phyloP scores from a whole-genome alignment of 106 monocot genomes.

The Chionographis japonica region DNA sequence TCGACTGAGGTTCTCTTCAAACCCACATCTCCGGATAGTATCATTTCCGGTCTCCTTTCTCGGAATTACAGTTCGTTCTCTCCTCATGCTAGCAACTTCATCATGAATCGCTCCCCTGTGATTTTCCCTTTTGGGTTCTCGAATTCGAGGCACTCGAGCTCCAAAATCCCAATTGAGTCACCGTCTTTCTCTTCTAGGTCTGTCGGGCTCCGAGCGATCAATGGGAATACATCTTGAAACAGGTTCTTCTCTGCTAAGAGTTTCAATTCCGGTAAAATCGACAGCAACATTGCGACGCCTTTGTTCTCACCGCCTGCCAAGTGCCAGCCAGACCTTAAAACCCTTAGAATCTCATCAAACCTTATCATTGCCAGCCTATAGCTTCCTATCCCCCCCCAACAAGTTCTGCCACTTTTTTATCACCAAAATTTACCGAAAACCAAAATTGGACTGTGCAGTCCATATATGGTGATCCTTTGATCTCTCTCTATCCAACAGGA shows the following conservation, averaged over 20 bases:
- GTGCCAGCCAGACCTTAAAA: too few relatives aligned
- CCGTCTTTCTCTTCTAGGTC: conserved; percentile 15
- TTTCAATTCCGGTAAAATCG: conserved; percentile 13
- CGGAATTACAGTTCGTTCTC: not conserved
- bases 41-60: conserved; percentile 16
- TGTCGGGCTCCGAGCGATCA: conserved; percentile 14
- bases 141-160: conserved; percentile 16
- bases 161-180: conserved; percentile 5
- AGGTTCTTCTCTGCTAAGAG: conserved; percentile 18
- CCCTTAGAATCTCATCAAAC: too few relatives aligned
- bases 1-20: not conserved
- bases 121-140: conserved; percentile 9
- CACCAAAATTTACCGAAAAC: too few relatives aligned
- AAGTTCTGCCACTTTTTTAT: too few relatives aligned
- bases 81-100: conserved; percentile 5
- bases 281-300: conserved; percentile 12
- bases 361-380: too few relatives aligned
- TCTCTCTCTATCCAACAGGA: too few relatives aligned
- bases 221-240: not conserved
- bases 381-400: too few relatives aligned
- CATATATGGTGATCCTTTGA: too few relatives aligned
- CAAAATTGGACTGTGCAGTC: too few relatives aligned
- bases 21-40: conserved; percentile 11
- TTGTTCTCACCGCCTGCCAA: too few relatives aligned
- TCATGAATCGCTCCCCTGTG: not conserved